Evolutionary conservation across 306 rosid species (phyloP), one percentile per base, ranked within the genome.

Genomic region (Gleditsia sinensis): DNA sequence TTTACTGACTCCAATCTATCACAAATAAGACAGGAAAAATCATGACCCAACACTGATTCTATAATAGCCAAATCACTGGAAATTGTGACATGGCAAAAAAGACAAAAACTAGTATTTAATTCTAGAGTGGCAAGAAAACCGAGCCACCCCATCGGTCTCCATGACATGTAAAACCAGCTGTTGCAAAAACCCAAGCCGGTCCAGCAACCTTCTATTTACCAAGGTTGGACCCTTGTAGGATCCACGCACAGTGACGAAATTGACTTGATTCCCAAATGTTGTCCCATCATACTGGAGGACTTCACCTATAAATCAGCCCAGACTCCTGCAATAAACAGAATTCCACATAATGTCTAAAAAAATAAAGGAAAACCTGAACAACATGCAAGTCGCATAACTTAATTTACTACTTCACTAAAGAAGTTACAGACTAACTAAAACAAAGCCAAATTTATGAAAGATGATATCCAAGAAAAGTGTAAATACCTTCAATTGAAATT

Each of bases 401-500:
- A 19, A 36, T 40, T 54, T 27, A 60, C 34, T n/a, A 45, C 19
- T 74, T 7, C 57, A 49, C 21, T 19, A 2, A 53, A 25, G 45
- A 54, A 43, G 28, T 60, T 17, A 32, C 36, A 37, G 36, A 64
- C 33, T 33, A 65, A 25, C 76, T 49, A 72, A 58, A 69, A 16
- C 13, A 68, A 72, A 21, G 70, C 11, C 69, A 76, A 73, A 74
- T 45, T 45, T 42, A 65, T 37, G 45, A 7, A 53, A 33, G 57
- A 48, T 19, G 25, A 65, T 69, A 23, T 36, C 72, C 71, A 20
- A n/a, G 17, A 34, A 50, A 67, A 59, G 74, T 21, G 74, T 28
- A 49, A 51, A 17, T 77, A 86, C 89, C 96, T 88, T 84, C 85
- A 50, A 51, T 84, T 76, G 28, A 91, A 91, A 84, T 91, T 87